Conservation (phyloP, 371 early-diverging fungal genomes). For the Lichtheimia hyalospora region DNA sequence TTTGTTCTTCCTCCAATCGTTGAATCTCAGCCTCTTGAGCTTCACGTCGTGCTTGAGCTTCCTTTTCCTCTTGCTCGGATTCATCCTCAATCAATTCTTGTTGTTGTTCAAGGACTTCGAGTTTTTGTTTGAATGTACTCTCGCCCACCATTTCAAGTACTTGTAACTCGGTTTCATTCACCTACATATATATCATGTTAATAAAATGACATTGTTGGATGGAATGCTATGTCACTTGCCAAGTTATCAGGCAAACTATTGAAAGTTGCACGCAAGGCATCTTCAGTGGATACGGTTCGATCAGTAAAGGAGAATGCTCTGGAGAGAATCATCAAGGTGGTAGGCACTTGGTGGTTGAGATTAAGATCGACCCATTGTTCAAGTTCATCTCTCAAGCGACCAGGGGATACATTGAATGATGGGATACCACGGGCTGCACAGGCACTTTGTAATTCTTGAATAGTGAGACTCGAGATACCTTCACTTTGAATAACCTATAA, state of each 20-base stretch:
- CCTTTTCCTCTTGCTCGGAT: conserved; percentile 65
- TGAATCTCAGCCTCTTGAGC: conserved; percentile 45
- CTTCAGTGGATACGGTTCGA: conserved; percentile 61
- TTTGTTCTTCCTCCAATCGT: conserved; percentile 38
- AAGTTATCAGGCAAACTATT: conserved; percentile 90
- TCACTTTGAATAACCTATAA: conserved; percentile 75
- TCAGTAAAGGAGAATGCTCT: conserved; percentile 87
- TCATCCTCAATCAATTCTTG: conserved; percentile 95
- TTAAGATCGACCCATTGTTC: conserved; percentile 95
- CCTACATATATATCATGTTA: conserved; percentile 15
- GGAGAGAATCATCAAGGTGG: conserved; percentile 88
- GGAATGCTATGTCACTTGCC: conserved; percentile 30
- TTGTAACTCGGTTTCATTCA: conserved; percentile 85
- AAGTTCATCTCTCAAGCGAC: conserved; percentile 83
- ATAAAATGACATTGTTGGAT: not conserved
- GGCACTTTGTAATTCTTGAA: conserved; percentile 83
- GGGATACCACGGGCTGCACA: conserved; percentile 93
- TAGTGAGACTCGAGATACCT: conserved; percentile 86
- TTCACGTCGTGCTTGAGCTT: conserved; percentile 55
- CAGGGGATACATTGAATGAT: conserved; percentile 83
- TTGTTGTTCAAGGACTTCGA: conserved; percentile 93
- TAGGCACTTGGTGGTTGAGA: conserved; percentile 87
- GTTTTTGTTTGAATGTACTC: conserved; percentile 89
- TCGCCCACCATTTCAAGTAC: conserved; percentile 86
- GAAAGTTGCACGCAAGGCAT: conserved; percentile 93